Conservation (phyloP, 2,329 filamentous ascomycete species). For the Aureobasidium sp. region DNA sequence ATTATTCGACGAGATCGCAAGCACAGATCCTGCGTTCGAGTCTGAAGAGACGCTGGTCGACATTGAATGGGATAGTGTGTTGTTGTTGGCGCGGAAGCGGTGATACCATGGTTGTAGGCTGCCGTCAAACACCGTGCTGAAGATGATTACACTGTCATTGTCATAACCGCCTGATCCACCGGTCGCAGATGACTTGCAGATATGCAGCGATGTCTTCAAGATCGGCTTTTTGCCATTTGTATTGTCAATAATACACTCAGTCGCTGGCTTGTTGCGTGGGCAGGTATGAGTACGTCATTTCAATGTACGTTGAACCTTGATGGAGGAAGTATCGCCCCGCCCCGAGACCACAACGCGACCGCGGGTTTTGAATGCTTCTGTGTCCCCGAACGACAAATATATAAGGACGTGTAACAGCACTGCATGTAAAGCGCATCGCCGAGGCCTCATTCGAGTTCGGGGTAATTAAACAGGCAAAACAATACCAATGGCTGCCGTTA, state of each 20-base stretch:
- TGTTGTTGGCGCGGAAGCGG: constrained; percentile 44
- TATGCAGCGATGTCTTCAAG: background rate
- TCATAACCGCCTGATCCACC: background rate
- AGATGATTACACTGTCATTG: background rate
- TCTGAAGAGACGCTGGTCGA: constrained; percentile 46
- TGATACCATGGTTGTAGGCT: background rate
- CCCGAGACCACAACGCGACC: background rate
- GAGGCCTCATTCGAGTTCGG: too few species aligned
- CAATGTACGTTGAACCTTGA: background rate
- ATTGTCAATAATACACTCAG: too few species aligned
- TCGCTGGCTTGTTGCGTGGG: too few species aligned
- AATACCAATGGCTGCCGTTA: constrained; percentile 41
- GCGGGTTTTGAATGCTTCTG: background rate
- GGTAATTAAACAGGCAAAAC: background rate
- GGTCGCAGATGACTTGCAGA: background rate
- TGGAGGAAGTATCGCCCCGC: background rate
- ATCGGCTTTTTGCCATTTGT: too few species aligned
- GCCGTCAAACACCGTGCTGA: background rate
- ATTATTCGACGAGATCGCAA: constrained; percentile 53
- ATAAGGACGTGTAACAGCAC: background rate
- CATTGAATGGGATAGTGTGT: constrained; percentile 55
- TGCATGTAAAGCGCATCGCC: background rate
- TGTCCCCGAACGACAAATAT: background rate
- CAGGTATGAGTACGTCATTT: background rate
- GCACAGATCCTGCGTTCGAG: constrained; percentile 46